phyloP scores from a whole-genome alignment of 306 rosid genomes.

The Prunus kanzakura region DNA sequence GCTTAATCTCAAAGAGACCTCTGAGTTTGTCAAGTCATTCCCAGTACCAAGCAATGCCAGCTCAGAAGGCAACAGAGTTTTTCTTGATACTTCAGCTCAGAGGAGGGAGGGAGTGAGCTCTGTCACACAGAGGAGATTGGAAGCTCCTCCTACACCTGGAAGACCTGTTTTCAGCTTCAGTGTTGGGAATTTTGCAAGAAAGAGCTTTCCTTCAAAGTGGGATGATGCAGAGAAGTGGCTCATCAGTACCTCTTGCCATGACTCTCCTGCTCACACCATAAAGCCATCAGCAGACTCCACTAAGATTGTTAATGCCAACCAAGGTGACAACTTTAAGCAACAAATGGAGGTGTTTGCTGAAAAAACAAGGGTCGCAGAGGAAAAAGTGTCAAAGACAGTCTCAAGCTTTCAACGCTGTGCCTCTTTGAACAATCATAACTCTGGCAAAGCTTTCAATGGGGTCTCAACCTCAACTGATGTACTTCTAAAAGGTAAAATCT shows the following conservation, averaged over 20 bases:
- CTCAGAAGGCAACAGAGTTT: conserved; percentile 30
- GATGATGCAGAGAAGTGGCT: conserved; percentile 99
- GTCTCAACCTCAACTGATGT: conserved; percentile 48
- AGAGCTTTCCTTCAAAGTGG: conserved; percentile 91
- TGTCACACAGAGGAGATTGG: conserved; percentile 48
- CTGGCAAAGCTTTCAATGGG: conserved; percentile 45
- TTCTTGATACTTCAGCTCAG: conserved; percentile 33
- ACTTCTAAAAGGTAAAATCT: conserved; percentile 70
- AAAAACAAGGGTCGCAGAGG: conserved; percentile 59
- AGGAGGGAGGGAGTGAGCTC: conserved; percentile 39
- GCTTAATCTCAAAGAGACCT: conserved; percentile 79
- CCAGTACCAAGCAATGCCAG: conserved; percentile 46
- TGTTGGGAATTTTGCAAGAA: conserved; percentile 56
- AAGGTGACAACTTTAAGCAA: conserved; percentile 47
- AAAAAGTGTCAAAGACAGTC: conserved; percentile 54
- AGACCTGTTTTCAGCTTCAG: conserved; percentile 84
- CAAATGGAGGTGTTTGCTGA: conserved; percentile 58
- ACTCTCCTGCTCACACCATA: conserved; percentile 66
- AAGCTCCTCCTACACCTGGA: conserved; percentile 89
- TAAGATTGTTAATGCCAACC: conserved; percentile 32
- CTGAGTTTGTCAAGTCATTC: conserved; percentile 94
- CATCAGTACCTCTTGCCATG: conserved; percentile 73
- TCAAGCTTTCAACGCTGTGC: conserved; percentile 45
- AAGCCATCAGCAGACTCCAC: conserved; percentile 44
- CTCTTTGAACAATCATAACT: conserved; percentile 50